Evolutionary conservation across 768 basidiomycete species (phyloP).

Genomic region (Russula vinacea): DNA sequence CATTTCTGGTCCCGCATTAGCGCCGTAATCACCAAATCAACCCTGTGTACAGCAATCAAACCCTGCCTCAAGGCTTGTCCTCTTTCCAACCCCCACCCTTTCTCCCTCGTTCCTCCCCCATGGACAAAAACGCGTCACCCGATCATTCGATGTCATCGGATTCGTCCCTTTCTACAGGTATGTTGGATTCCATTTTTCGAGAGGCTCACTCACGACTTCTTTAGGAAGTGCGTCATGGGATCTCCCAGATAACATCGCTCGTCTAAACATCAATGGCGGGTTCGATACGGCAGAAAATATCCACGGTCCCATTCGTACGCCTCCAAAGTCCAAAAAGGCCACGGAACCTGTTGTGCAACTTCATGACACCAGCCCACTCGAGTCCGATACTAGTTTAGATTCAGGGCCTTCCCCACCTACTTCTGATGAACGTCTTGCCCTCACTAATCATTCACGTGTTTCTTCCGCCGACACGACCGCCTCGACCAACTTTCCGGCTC

Average conservation of each 20-base stretch:
- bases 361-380: constrained; percentile 66
- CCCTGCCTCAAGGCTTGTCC: constrained; percentile 27
- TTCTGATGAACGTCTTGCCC: constrained; percentile 61
- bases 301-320: constrained; percentile 55
- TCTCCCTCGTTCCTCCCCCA: constrained; percentile 24
- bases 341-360: constrained; percentile 52
- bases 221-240: constrained; percentile 53
- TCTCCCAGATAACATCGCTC: constrained; percentile 67
- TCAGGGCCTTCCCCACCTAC: constrained; percentile 59
- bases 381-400: constrained; percentile 64
- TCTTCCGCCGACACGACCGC: constrained; percentile 76
- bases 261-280: constrained; percentile 62
- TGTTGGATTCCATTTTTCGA: constrained; percentile 61
- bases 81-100: constrained; percentile 29
- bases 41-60: constrained; percentile 29
- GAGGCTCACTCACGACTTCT: constrained; percentile 58
- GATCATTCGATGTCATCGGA: constrained; percentile 37
- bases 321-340: constrained; percentile 62
- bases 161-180: constrained; percentile 36
- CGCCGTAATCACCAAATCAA: constrained; percentile 32
- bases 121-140: constrained; percentile 32
- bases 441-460: constrained; percentile 69
- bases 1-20: constrained; percentile 22
- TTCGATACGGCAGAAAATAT: constrained; percentile 44
- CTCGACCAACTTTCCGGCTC: constrained; percentile 54